Conservation (phyloP, 495 filamentous ascomycete species). For the Aspergillus carlsbadensis region DNA sequence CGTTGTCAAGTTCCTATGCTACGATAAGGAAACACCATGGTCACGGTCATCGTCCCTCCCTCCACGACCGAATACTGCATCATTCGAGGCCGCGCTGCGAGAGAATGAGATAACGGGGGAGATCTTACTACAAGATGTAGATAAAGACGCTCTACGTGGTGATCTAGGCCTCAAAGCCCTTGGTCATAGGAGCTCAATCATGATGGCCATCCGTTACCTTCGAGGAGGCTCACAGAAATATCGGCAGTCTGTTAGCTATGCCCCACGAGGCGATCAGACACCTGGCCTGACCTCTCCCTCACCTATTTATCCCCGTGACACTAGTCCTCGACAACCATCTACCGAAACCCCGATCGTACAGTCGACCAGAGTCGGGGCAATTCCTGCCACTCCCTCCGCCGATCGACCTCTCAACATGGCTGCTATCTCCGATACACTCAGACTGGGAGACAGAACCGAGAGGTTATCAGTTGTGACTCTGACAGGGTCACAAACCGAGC, state of each 20-base stretch:
- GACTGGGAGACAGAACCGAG: not conserved
- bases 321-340: not conserved
- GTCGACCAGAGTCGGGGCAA: not conserved
- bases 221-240: constrained; percentile 42
- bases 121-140: constrained; percentile 54
- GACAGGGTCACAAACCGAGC: not conserved
- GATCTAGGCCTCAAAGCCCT: constrained; percentile 51
- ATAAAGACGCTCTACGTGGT: constrained; percentile 41
- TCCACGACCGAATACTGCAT: constrained; percentile 48
- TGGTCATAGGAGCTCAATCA: constrained; percentile 44
- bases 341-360: not conserved
- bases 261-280: not conserved
- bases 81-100: constrained; percentile 53
- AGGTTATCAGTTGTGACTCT: not conserved
- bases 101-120: constrained; percentile 62
- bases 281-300: not conserved
- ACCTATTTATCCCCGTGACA: not conserved
- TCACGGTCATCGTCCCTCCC: constrained; percentile 23
- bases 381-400: not conserved
- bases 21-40: constrained; percentile 44
- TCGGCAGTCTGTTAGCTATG: constrained; percentile 7
- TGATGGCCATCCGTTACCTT: constrained; percentile 47
- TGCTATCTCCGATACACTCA: not conserved
- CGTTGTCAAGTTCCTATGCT: constrained; percentile 64
- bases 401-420: not conserved